Evolutionary conservation across 768 basidiomycete genomes (phyloP), one percentile per base, ranked within the genome.

Genomic region (Tylopilus sp.): DNA sequence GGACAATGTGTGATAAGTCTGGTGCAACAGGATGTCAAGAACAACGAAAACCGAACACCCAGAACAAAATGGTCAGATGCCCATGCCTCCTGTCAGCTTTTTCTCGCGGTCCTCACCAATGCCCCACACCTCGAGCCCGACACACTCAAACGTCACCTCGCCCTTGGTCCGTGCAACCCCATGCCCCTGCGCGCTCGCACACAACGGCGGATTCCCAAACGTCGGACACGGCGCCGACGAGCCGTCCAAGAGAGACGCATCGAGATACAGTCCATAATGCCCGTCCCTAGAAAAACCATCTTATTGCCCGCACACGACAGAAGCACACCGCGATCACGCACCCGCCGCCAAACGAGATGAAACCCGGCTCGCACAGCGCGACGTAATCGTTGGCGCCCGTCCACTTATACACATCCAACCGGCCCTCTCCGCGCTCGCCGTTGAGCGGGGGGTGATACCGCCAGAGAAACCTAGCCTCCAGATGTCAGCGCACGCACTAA

Each of bases 301-400:
- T 5, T 31, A 13, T 13, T 6, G 12, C 31, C 31, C 31, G 15
- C 31, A 15, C 6, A 36, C 6, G 6, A 18, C 6, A 17, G 17
- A 18, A 35, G 30, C 30, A 31, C 3, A 35, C 15, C 12, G 2
- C 2, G 18, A 6, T 4, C 1, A 50, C 48, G 41, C 55, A 93
- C 92, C 95, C 95, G 58, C 95, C 95, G 12, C 94, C 95, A 62
- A 95, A 91, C 1, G 91, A 91, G 53, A 97, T 75, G 57, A 79
- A 91, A 15, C 78, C 81, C 0, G 79, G 71, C 60, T 95, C 90
- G 68, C 91, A 94, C 7, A 95, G 75, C 20, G 90, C 84, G 36
- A 97, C 86, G 61, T 98, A 98, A 47, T 86, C 85, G 64, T 98
- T 99, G 66, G 72, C 81, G 3, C 92, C 93, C 0, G 94, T 95